Base-by-base conservation (phyloP, 2,329 filamentous ascomycete species). In the Arachnomyces sp. region DNA sequence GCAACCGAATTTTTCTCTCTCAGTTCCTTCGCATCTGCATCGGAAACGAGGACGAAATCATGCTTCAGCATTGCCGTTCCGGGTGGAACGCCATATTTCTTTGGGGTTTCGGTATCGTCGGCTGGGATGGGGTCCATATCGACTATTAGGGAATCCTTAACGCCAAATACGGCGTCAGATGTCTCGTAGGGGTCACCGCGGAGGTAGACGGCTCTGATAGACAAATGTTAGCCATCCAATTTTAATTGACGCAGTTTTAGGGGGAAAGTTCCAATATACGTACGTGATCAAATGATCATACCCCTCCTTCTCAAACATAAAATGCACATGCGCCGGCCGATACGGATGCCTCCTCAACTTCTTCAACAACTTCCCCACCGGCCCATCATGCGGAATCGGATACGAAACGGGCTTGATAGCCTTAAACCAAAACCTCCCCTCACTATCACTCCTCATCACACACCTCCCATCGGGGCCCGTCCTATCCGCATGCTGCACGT, bases 401-500 rank as follows among this genome's bases (percentile, higher is more conserved):
- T 94, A 94, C 39, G 82, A 79, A 43, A 94, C 86, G 0, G 88
- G 88, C 44, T 82, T 80, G 56, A 94, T 86, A 0, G 82, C 85
- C 54, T 79, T 81, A 68, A 93, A 94, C 80, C 82, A 93, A 58
- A 94, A 92, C 1, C 71, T 56, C 0, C 89, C 90, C 28, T 87
- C 68, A 0, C 72, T 68, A 50, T 90, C 84, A 45, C 73, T 82
- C 31, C 64, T 64, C 69, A 87, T 73, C 42, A 90, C 72, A 42
- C 82, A 84, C 31, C 85, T 70, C 35, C 85, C 84, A 64, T 86
- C 82, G 0, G 84, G 82, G 2, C 68, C 72, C 6, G 71, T 61
- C 3, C 79, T 69, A 31, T 76, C 74, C 0, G 75, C 67, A 57
- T 87, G 80, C 62, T 92, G 84, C 44, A 90, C 84, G 56, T 92